phyloP scores from a whole-genome alignment of 2,329 filamentous ascomycete species.

The Aspergillus sclerotialis region DNA sequence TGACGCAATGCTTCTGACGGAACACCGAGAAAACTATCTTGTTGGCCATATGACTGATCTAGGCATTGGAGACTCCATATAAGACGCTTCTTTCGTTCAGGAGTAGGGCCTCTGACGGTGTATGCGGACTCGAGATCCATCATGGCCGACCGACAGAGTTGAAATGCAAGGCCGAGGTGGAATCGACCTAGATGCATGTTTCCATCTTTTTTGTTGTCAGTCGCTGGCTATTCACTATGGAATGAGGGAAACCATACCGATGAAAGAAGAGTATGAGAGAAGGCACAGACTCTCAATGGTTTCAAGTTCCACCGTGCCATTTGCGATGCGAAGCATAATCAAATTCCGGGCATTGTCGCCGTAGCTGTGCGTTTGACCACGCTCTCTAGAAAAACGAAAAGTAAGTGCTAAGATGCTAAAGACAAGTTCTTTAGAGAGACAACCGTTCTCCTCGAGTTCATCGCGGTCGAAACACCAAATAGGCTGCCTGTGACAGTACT shows the following conservation, averaged over 20 bases:
- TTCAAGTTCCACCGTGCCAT: conserved; percentile 43
- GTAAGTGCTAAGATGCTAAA: conserved; percentile 29
- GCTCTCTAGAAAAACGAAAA: conserved; percentile 22
- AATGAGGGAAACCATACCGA: conserved; percentile 30
- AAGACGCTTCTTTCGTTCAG: conserved; percentile 43
- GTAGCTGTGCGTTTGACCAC: conserved; percentile 26
- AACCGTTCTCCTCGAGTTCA: conserved; percentile 21
- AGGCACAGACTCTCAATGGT: conserved; percentile 48
- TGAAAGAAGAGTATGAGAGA: conserved; percentile 44
- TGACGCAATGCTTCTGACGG: conserved; percentile 37
- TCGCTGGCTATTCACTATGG: neutral
- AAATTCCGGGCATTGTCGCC: conserved; percentile 30
- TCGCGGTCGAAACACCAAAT: conserved; percentile 31
- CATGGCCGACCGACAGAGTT: conserved; percentile 46
- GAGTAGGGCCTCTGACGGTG: conserved; percentile 22
- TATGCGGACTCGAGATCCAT: conserved; percentile 40
- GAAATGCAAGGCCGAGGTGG: conserved; percentile 44
- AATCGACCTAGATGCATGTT: conserved; percentile 45
- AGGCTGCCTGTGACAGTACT: conserved; percentile 31
- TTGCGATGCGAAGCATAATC: conserved; percentile 45
- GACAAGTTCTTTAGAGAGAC: conserved; percentile 24
- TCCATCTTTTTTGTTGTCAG: conserved; percentile 33
- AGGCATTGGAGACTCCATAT: conserved; percentile 49
- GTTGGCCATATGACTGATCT: conserved; percentile 45
- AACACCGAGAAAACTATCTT: conserved; percentile 38